Conservation (phyloP, 2,329 filamentous ascomycete genomes). For the Claviceps purpurea region DNA sequence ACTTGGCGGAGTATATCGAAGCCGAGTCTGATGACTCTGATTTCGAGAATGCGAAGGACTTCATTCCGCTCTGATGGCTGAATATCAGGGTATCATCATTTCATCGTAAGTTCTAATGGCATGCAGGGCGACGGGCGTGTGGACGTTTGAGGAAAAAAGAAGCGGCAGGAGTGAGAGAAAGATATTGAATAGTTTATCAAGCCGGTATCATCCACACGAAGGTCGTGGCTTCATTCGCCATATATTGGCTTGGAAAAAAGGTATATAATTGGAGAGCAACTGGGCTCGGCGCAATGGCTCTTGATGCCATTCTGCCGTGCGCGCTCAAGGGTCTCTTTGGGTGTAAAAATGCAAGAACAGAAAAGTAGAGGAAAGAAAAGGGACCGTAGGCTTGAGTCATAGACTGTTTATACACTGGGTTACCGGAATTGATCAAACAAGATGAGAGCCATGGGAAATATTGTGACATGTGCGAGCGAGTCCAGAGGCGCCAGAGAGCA, state of each 20-base stretch:
- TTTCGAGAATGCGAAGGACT: slow-evolving; percentile 46
- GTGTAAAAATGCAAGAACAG: neutral
- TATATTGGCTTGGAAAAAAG: neutral
- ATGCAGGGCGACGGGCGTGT: neutral
- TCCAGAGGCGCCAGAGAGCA: no score
- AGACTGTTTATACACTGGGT: no score
- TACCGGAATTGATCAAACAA: no score
- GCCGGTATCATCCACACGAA: neutral
- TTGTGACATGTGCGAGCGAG: no score
- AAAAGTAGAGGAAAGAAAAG: neutral
- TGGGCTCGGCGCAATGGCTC: neutral
- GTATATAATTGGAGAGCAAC: neutral
- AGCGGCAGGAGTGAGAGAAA: neutral
- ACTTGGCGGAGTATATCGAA: slow-evolving; percentile 51
- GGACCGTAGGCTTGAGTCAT: neutral
- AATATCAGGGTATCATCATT: no score
- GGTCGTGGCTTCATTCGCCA: neutral
- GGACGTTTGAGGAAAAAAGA: neutral
- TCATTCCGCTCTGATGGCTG: slow-evolving; percentile 28
- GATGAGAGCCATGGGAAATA: no score
- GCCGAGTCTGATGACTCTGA: slow-evolving; percentile 41
- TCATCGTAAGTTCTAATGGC: slow-evolving; percentile 1
- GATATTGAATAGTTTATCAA: neutral
- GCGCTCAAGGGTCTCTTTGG: neutral
- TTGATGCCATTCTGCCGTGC: neutral